Evolutionary conservation across 805 yeast genomes (phyloP).

Genomic region (Henningerozyma blattae): DNA sequence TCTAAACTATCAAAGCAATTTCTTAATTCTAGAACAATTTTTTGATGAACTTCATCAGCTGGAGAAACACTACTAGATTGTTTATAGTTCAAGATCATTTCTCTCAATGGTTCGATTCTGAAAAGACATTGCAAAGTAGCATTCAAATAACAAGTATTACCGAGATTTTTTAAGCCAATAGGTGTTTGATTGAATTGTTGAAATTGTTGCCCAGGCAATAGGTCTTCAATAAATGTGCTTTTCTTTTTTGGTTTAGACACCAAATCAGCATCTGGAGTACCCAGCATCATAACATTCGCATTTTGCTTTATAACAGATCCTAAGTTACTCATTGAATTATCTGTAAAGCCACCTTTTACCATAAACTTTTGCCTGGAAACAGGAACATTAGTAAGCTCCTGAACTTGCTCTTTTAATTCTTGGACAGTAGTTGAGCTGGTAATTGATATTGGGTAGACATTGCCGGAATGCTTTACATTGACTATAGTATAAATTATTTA

Average conservation of each 20-base stretch:
- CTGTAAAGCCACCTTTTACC: conserved; percentile 75
- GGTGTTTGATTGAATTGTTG: conserved; percentile 45
- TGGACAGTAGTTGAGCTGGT: conserved; percentile 28
- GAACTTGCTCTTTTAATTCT: conserved; percentile 55
- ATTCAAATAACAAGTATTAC: conserved; percentile 91
- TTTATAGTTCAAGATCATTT: conserved; percentile 44
- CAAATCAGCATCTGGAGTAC: conserved; percentile 67
- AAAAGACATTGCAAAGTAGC: conserved; percentile 82
- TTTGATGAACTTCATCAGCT: conserved; percentile 25
- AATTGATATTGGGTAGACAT: conserved; percentile 39
- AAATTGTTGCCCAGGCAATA: conserved; percentile 29
- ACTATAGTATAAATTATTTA: conserved; percentile 9
- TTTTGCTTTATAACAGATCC: conserved; percentile 46
- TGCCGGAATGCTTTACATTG: conserved; percentile 57
- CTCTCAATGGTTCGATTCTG: conserved; percentile 62
- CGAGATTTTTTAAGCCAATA: conserved; percentile 85
- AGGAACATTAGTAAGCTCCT: conserved; percentile 70
- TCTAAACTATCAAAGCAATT: conserved; percentile 31
- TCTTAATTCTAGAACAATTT: conserved; percentile 37
- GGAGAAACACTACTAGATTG: conserved; percentile 19
- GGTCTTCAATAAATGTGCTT: conserved; percentile 58
- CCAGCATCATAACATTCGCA: conserved; percentile 76
- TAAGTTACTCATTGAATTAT: conserved; percentile 38
- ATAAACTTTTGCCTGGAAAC: conserved; percentile 81
- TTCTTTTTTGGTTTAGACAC: conserved; percentile 39